These are phyloP conservation scores for Sporothrix protearum DNA, from an alignment of 2,329 filamentous ascomycete species.

Conservation along the genomic window DNA sequence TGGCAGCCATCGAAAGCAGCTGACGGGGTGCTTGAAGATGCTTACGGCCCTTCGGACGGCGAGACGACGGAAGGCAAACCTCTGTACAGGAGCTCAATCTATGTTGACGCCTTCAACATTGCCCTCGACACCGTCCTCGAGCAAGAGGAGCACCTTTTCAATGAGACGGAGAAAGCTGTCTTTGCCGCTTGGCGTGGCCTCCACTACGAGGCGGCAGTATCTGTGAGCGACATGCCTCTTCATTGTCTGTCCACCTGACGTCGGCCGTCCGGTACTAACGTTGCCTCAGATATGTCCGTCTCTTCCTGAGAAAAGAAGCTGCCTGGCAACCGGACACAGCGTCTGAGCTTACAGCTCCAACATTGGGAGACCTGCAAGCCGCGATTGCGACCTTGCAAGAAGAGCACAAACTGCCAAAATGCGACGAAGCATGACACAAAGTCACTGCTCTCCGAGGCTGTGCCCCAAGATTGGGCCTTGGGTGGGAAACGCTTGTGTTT, in stretches of 20 bases:
- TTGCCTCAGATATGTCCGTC: conserved; percentile 71
- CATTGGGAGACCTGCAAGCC: conserved; percentile 66
- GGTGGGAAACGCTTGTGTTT: conserved; percentile 65
- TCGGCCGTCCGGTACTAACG: not conserved
- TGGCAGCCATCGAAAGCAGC: conserved; percentile 21
- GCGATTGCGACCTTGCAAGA: conserved; percentile 65
- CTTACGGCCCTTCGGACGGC: not conserved
- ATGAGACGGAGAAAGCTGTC: conserved; percentile 70
- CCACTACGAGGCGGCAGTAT: conserved; percentile 80
- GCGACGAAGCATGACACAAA: not conserved
- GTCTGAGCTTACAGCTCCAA: conserved; percentile 81
- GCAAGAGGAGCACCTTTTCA: conserved; percentile 84
- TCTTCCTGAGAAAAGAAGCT: conserved; percentile 88
- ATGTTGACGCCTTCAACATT: conserved; percentile 95
- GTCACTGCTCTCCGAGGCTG: not conserved
- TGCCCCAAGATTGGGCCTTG: conserved; percentile 46
- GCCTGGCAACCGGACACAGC: conserved; percentile 85
- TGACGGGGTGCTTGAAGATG: conserved; percentile 20
- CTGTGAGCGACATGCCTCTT: conserved; percentile 54
- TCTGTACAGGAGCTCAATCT: conserved; percentile 79
- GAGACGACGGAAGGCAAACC: conserved; percentile 58
- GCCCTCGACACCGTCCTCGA: conserved; percentile 84
- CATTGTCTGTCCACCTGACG: not conserved
- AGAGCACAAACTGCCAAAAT: conserved; percentile 51
- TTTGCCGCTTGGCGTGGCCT: conserved; percentile 73